These are phyloP conservation scores for Penicillium bialowiezense DNA, from an alignment of 495 filamentous ascomycete genomes.

Conservation along the genomic window DNA sequence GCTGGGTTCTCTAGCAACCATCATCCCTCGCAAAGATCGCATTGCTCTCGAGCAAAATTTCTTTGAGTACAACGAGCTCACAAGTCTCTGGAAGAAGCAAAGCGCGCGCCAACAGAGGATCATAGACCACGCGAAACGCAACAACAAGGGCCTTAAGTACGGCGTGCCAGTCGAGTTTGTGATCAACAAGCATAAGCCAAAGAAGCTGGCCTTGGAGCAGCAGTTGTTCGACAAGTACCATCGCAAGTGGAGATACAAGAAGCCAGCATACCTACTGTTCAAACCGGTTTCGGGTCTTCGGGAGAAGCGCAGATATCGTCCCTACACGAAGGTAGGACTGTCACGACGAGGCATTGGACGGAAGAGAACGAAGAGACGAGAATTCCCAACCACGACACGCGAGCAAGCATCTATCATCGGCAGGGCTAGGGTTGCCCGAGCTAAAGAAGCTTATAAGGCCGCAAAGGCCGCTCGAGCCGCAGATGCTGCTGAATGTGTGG, in stretches of 20 bases:
- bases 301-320: background rate
- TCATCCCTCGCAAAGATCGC: conserved; percentile 8
- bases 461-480: background rate
- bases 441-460: background rate
- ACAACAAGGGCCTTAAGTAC: background rate
- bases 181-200: background rate
- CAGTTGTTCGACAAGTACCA: background rate
- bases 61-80: background rate
- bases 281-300: background rate
- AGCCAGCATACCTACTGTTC: background rate
- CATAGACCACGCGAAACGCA: background rate
- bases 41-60: conserved; percentile 3
- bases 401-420: background rate
- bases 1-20: background rate
- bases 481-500: background rate
- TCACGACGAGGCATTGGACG: background rate
- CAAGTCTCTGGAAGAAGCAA: background rate
- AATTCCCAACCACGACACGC: background rate
- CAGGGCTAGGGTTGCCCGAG: background rate
- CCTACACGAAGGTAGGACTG: background rate
- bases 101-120: background rate
- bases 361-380: background rate
- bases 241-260: background rate
- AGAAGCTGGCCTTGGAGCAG: background rate
- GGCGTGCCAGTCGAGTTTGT: background rate